Conservation (phyloP, 352 stramenopile genomes). For the Pythium dissimile region DNA sequence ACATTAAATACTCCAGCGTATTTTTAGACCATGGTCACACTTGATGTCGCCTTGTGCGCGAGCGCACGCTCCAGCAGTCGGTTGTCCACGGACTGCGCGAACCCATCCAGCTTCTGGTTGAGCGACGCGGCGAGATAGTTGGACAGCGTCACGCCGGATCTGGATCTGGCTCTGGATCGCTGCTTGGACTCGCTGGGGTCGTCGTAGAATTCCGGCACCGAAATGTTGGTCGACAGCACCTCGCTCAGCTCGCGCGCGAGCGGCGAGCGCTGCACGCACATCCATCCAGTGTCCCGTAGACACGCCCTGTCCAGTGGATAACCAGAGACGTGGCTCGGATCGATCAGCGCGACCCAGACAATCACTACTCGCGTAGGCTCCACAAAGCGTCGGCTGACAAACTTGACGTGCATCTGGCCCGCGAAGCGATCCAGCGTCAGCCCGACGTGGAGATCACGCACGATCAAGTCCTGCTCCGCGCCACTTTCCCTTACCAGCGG, state of each 20-base stretch:
- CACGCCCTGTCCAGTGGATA: neutral
- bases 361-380: slow-evolving; percentile 11
- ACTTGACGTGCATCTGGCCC: slow-evolving; percentile 1
- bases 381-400: slow-evolving; percentile 1
- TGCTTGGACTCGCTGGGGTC: neutral
- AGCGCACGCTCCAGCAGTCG: slow-evolving; percentile 8
- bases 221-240: neutral
- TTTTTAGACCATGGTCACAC: no score
- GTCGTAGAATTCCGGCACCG: slow-evolving; percentile 8
- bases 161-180: no score
- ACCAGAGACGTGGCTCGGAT: slow-evolving; percentile 2
- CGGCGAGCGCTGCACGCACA: neutral
- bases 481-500: neutral
- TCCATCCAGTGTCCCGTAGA: slow-evolving; percentile 16
- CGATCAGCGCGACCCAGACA: slow-evolving; percentile 9
- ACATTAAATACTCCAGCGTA: no score
- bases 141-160: neutral
- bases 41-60: no score
- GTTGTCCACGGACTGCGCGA: slow-evolving; percentile 10
- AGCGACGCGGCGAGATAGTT: slow-evolving; percentile 10
- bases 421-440: slow-evolving; percentile 11
- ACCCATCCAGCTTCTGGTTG: slow-evolving; percentile 2
- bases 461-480: neutral
- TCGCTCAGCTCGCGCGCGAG: neutral
- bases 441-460: neutral